Conservation (phyloP, 2,329 filamentous ascomycete species). For the Diaporthe australafricana region DNA sequence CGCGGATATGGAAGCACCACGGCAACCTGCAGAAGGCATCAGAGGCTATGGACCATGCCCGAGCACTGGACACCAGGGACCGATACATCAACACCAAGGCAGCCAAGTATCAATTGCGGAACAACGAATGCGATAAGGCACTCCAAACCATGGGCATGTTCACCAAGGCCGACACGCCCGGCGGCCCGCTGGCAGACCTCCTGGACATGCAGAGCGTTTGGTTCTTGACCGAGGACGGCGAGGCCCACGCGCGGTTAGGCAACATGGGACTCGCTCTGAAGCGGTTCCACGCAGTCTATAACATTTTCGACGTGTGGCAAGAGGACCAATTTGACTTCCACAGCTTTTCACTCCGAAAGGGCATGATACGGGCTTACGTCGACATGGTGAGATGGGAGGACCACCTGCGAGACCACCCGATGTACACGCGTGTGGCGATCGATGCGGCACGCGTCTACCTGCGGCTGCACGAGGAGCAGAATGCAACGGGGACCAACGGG, state of each 20-base stretch:
- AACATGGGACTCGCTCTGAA: constrained; percentile 90
- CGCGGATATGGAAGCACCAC: constrained; percentile 91
- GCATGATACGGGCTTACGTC: constrained; percentile 92
- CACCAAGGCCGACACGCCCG: constrained; percentile 88
- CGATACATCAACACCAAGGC: constrained; percentile 99
- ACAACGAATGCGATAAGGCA: constrained; percentile 88
- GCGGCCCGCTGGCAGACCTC: constrained; percentile 89
- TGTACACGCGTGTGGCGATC: constrained; percentile 87
- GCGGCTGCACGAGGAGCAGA: constrained; percentile 79
- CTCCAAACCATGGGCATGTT: constrained; percentile 93
- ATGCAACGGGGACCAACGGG: constrained; percentile 70
- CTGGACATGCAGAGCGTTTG: constrained; percentile 99
- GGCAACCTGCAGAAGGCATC: constrained; percentile 85
- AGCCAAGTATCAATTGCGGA: constrained; percentile 95
- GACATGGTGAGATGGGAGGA: constrained; percentile 99
- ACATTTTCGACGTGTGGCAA: constrained; percentile 97
- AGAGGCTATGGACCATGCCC: constrained; percentile 88
- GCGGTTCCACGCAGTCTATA: constrained; percentile 87
- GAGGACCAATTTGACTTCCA: constrained; percentile 99
- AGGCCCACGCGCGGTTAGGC: constrained; percentile 85
- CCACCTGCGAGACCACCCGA: constrained; percentile 88
- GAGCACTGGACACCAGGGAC: constrained; percentile 87
- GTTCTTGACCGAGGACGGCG: constrained; percentile 95
- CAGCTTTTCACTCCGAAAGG: constrained; percentile 95
- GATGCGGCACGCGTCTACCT: constrained; percentile 86